Conservation (phyloP, 371 early-diverging fungal genomes). For the Quaeritorhiza haematococci region DNA sequence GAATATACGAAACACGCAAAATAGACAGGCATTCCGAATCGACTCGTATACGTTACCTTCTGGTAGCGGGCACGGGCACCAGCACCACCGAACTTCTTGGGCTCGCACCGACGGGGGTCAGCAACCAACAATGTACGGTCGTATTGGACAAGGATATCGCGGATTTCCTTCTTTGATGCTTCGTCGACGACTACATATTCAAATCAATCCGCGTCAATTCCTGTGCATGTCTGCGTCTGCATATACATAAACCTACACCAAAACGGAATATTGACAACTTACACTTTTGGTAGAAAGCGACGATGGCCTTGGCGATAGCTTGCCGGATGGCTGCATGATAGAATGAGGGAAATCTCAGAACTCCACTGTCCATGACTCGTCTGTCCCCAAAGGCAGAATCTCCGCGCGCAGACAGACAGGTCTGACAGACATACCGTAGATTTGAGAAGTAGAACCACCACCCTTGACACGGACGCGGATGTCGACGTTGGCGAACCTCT, state of each 20-base stretch:
- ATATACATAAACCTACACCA: constrained; percentile 11
- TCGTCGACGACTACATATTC: constrained; percentile 82
- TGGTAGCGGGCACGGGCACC: constrained; percentile 99
- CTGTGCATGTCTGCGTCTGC: background rate
- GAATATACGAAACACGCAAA: too few species aligned
- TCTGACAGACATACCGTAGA: constrained; percentile 71
- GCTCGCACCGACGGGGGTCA: constrained; percentile 99
- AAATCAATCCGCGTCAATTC: background rate
- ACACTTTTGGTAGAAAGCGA: constrained; percentile 99
- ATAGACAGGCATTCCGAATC: too few species aligned
- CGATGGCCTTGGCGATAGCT: constrained; percentile 98
- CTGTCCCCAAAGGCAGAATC: background rate
- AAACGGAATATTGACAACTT: constrained; percentile 13
- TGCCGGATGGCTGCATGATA: constrained; percentile 86
- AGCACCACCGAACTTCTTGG: constrained; percentile 99
- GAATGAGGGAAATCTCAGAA: background rate
- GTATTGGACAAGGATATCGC: constrained; percentile 90
- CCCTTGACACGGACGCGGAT: constrained; percentile 96
- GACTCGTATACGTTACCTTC: too few species aligned
- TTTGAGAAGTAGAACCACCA: constrained; percentile 97
- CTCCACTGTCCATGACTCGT: background rate
- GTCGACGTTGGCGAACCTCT: constrained; percentile 93
- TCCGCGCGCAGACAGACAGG: background rate
- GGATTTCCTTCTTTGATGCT: constrained; percentile 98
- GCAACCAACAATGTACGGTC: constrained; percentile 99